These are phyloP conservation scores for Rhipidocladum racemiflorum DNA, from an alignment of 176 grass and related monocot genomes.

Conservation along the genomic window DNA sequence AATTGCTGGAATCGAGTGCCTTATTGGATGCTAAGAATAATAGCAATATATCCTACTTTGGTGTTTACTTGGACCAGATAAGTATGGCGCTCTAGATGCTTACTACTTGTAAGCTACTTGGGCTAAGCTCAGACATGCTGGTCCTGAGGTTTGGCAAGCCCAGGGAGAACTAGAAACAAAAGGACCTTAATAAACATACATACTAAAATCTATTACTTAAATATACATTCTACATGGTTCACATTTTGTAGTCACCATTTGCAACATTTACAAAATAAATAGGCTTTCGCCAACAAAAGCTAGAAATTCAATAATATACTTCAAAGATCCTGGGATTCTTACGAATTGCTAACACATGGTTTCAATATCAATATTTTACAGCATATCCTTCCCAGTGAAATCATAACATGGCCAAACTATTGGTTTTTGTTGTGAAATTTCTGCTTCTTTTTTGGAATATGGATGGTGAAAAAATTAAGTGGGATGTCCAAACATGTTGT, in stretches of 20 bases:
- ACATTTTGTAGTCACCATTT: neutral
- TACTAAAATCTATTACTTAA: neutral
- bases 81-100: neutral
- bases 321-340: neutral
- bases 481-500: neutral
- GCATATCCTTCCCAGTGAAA: no score
- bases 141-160: neutral
- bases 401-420: neutral
- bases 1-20: neutral
- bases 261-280: neutral
- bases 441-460: no score
- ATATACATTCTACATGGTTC: neutral
- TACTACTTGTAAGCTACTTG: neutral
- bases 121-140: neutral
- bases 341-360: neutral
- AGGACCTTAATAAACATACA: neutral
- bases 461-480: neutral
- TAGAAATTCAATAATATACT: neutral
- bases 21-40: neutral
- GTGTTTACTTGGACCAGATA: conserved; percentile 9
- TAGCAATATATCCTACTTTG: neutral
- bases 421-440: neutral
- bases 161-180: neutral
- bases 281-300: neutral
- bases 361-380: no score